Percentiles rank a stretch among this genome's conserved stretches.
phyloP scores from a whole-genome alignment of 2,329 filamentous ascomycete species.

The Mycosphaerella arachidis region DNA sequence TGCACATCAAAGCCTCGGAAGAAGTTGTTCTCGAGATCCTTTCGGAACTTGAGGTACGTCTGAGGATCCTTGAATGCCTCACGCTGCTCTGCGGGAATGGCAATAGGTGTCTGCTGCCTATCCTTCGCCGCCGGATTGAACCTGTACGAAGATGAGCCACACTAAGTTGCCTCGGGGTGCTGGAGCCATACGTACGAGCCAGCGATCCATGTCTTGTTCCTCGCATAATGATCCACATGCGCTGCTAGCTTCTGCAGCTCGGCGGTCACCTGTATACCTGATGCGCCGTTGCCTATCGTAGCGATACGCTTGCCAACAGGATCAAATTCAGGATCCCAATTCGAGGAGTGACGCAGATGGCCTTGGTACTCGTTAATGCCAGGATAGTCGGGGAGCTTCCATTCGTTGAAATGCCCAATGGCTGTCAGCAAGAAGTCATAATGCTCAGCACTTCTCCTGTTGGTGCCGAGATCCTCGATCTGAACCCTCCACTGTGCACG shows the following conservation, averaged over 20 bases:
- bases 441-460: conserved; percentile 35
- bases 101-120: conserved; percentile 54
- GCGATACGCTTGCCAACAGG: conserved; percentile 38
- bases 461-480: conserved; percentile 39
- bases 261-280: conserved; percentile 38
- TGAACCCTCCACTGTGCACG: conserved; percentile 55
- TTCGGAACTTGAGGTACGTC: conserved; percentile 51
- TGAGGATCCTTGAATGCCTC: conserved; percentile 57
- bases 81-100: conserved; percentile 50
- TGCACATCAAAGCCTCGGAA: conserved; percentile 49
- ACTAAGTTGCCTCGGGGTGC: neutral
- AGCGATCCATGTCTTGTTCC: conserved; percentile 64
- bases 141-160: neutral
- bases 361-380: conserved; percentile 37
- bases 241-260: conserved; percentile 46
- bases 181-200: conserved; percentile 37
- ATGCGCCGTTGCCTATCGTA: conserved; percentile 43
- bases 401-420: conserved; percentile 62
- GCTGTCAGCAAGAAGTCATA: conserved; percentile 61
- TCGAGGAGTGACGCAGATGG: conserved; percentile 36
- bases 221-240: conserved; percentile 60
- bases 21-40: conserved; percentile 50
- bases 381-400: conserved; percentile 58
- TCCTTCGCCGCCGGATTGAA: conserved; percentile 51
- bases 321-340: conserved; percentile 34